A percentile compares a stretch with the other conserved stretches of the same genome.
phyloP scores from a whole-genome alignment of 192 early-diverging fungal species.

The Phycomyces blakesleeanus region DNA sequence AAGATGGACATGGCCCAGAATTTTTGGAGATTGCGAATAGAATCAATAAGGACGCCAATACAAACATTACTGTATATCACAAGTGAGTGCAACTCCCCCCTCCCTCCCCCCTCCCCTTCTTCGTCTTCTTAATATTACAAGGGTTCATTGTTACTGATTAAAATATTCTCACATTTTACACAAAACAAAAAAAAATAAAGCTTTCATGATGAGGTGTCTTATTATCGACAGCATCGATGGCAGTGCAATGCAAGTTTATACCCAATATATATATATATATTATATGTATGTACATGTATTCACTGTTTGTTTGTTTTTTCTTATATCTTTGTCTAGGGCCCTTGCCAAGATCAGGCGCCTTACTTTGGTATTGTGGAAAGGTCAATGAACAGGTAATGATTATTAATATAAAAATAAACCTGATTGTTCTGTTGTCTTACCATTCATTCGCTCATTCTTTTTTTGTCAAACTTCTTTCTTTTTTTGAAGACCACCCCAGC shows the following conservation, averaged over 20 bases:
- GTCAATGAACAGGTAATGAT: slow-evolving; percentile 58
- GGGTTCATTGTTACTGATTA: no score
- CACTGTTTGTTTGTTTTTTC: neutral
- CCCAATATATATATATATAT: neutral
- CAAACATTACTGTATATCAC: slow-evolving; percentile 63
- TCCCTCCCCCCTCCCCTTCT: no score
- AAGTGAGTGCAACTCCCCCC: no score
- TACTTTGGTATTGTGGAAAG: slow-evolving; percentile 58
- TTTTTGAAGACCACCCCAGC: slow-evolving; percentile 62
- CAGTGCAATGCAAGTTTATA: slow-evolving; percentile 44
- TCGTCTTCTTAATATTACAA: no score
- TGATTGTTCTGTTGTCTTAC: neutral
- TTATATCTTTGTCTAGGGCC: slow-evolving; percentile 28
- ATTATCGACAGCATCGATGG: slow-evolving; percentile 67
- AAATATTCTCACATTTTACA: neutral
- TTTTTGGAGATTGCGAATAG: slow-evolving; percentile 50
- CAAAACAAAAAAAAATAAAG: neutral
- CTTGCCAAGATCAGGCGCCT: slow-evolving; percentile 50
- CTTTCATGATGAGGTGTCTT: slow-evolving; percentile 63
- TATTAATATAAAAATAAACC: neutral
- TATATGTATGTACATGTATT: neutral
- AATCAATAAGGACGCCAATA: slow-evolving; percentile 48
- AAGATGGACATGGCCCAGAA: slow-evolving; percentile 61
- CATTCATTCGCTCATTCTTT: neutral
- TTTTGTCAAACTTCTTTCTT: neutral